Evolutionary conservation across 345 rosid species (phyloP), one percentile per base, ranked within the genome.

Genomic region (Aquilaria malaccensis): DNA sequence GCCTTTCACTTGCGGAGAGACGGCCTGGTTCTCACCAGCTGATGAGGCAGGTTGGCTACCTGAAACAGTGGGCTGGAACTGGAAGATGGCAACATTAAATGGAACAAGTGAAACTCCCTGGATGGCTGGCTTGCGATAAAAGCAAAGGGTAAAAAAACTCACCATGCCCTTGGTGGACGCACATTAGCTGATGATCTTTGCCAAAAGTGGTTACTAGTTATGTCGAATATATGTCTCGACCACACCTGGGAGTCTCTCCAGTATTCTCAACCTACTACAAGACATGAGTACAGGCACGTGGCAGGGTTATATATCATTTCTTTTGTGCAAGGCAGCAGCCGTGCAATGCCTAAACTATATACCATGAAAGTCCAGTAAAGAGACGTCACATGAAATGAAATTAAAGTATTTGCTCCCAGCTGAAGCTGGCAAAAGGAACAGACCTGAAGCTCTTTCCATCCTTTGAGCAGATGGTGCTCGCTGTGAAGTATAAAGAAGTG

Each of bases 181-280:
- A 80, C 75, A 52, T 69, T 83, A 33, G 80, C 82, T 2, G 76
- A 64, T 64, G 84, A 69, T 67, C 76, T 75, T 72, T 72, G 79
- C 64, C 87, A 74, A 31, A 75, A 72, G 63, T 61, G 78, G 65
- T 86, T 88, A 59, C 66, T 78, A 62, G 72, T 82, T 90, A 59
- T 85, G 74, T 63, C 97, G 72, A 14, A 84, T 77, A 70, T 87
- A 84, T 61, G 90, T 88, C 67, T 89, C 97, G 50, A 89, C 84
- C 33, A 90, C 91, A 61, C 97, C 92, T 12, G 95, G 69, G 41
- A 85, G 79, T 81, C 83, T 84, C 54, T 85, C 97, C 15, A 88
- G 82, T 55, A 83, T 77, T 57, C 89, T 96, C 70, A 84, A 91
- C 56, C 91, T 22, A 22, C 96, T 58, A 77, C 98, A 84, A 72